phyloP scores from a whole-genome alignment of 164 flowering plant species.

The Vitis labrusca region DNA sequence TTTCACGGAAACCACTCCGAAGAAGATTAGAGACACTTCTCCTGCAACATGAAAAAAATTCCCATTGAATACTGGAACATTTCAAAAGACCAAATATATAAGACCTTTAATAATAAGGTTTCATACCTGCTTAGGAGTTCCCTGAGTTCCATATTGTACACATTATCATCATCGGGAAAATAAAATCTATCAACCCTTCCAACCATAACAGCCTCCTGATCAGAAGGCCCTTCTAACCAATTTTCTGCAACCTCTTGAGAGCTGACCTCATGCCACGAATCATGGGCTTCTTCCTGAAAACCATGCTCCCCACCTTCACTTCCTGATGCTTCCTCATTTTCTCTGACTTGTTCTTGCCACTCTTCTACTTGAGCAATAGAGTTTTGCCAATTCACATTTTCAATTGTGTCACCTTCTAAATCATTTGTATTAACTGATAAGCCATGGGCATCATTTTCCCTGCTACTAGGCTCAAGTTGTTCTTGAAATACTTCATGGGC shows the following conservation, averaged over 20 bases:
- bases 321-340: conserved; percentile 18
- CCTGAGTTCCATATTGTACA: conserved; percentile 43
- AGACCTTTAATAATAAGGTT: not conserved
- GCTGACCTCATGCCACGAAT: conserved; percentile 32
- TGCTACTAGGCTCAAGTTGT: conserved; percentile 7
- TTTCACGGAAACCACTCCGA: conserved; percentile 84
- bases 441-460: conserved; percentile 15
- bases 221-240: conserved; percentile 38
- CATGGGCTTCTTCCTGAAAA: conserved; percentile 30
- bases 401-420: conserved; percentile 10
- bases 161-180: conserved; percentile 59
- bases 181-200: conserved; percentile 34
- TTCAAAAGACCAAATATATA: conserved; percentile 5
- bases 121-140: conserved; percentile 61
- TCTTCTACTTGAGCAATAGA: conserved; percentile 15
- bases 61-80: not conserved
- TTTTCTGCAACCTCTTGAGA: conserved; percentile 34
- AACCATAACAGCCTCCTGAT: conserved; percentile 22
- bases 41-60: conserved; percentile 42
- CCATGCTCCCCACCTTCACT: conserved; percentile 24
- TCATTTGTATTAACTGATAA: conserved; percentile 2
- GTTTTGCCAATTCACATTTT: conserved; percentile 16
- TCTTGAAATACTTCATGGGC: conserved; percentile 17
- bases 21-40: conserved; percentile 94
- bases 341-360: conserved; percentile 10